Base-by-base conservation (phyloP, 2,329 filamentous ascomycete genomes). In the Botrytis pseudocinerea region DNA sequence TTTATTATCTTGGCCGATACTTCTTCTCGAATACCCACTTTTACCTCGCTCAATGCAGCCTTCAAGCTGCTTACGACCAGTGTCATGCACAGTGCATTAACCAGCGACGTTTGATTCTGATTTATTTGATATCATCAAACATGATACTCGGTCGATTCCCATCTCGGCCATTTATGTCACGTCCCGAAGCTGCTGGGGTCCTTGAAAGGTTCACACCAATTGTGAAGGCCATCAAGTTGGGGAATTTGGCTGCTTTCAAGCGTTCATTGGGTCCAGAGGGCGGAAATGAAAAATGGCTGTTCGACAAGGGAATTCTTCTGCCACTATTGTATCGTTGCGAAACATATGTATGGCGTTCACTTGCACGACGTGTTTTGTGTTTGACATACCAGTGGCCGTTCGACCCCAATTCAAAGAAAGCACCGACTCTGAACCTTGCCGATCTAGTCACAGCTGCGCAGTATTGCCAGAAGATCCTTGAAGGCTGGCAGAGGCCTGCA, bases 1-100 rank as follows among this genome's bases (percentile, higher is more conserved):
- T 98, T 22, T 98, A 97, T 84, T 97, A 97, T 80, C 90, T 98
- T 9, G 95, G 95, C 28, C 91, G 94, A 73, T 98, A 95, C 83
- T 90, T 95, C 79, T 94, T 97, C 81, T 90, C 93, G 76, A 95
- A 93, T 81, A 92, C 90, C 77, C 91, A 97, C 80, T 97, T 94
- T 82, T 89, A 89, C 75, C 90, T 92, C 40, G 94, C 95, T 0
- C 89, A 91, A 70, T 85, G 89, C 66, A 93, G 92, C 51, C 85
- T 98, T 10, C 89, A 97, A 79, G 87, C 91, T 40, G 93, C 95
- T 4, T 98, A 97, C 82, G 84, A 91, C 69, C 91, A 97, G 82
- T 93, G 93, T 76, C 88, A 89, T 75, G 84, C 91, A 63, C 90
- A 95, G 80, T 92, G 93, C 76, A 87, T 89, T 73, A 89, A 88